A percentile compares a stretch with the other conserved stretches of the same genome.
Evolutionary conservation across 192 early-diverging fungal species (phyloP).

Genomic region (Coemansia sp.): DNA sequence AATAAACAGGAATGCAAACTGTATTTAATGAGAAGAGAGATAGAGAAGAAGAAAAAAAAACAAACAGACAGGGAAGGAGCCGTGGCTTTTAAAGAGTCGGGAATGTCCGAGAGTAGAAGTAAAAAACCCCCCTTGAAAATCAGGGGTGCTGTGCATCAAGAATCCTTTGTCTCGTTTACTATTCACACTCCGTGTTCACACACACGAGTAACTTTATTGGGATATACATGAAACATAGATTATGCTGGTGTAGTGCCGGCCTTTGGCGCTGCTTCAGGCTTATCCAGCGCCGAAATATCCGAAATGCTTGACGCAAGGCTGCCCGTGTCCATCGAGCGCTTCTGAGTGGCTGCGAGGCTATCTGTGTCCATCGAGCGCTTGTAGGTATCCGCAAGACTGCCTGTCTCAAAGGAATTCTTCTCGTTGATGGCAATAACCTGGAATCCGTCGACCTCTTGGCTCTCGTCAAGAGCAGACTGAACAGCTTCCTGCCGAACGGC

Average conservation of each 20-base stretch:
- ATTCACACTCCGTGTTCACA: background rate
- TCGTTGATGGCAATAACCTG: background rate
- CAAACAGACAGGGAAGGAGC: background rate
- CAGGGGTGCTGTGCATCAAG: background rate
- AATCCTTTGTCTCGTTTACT: background rate
- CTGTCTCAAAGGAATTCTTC: background rate
- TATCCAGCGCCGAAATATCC: background rate
- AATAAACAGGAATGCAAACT: background rate
- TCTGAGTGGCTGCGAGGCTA: background rate
- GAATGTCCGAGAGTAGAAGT: no score
- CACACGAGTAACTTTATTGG: background rate
- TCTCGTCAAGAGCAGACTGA: background rate
- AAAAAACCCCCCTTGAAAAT: no score
- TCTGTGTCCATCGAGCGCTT: background rate
- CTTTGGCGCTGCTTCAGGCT: background rate
- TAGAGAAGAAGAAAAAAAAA: conserved; percentile 1
- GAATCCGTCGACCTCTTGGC: background rate
- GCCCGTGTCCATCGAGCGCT: background rate
- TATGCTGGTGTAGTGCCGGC: background rate
- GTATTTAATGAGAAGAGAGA: no score
- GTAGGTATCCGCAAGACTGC: background rate
- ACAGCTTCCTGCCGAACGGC: background rate
- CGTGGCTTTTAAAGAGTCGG: no score
- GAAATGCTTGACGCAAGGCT: background rate
- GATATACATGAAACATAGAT: background rate